Evolutionary conservation across 2,329 filamentous ascomycete genomes (phyloP), one percentile per base, ranked within the genome.

Genomic region (Colletotrichum orbiculare): DNA sequence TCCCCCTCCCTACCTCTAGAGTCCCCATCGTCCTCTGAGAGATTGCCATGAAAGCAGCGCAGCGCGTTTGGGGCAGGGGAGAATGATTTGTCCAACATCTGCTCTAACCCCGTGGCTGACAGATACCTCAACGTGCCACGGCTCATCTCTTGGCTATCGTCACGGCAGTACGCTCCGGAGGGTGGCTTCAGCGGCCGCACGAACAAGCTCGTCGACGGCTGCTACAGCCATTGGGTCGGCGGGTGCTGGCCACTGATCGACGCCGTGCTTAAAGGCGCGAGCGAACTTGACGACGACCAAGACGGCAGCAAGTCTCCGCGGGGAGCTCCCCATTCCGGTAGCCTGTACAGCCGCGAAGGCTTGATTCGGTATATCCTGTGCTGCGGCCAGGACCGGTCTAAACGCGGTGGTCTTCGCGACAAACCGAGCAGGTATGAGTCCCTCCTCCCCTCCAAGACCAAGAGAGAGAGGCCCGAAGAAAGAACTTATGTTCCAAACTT

Each of bases 161-260:
- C 92, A 48, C 90, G 94, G 65, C 96, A 99, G 77, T 92, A 95
- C 76, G 89, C 89, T 37, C 96, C 95, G 4, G 96, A 98, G 77
- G 94, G 94, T 69, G 96, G 96, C 41, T 94, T 97, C 74, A 91
- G 93, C 45, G 96, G 96, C 67, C 91, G 96, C 71, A 97, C 95
- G 35, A 98, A 98, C 83, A 99, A 99, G 81, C 85, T 99, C 38
- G 96, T 98, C 38, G 96, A 99, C 77, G 96, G 95, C 49, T 99
- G 96, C 80, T 99, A 99, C 81, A 97, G 93, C 75, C 95, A 97
- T 78, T 99, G 96, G 96, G 91, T 97, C 39, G 96, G 96, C 59
- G 92, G 91, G 59, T 98, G 94, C 81, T 99, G 94, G 93, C 91
- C 95, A 49, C 80, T 99, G 69, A 83, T 98, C 70, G 91, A 97